A percentile compares a stretch with the other conserved stretches of the same genome.
Conservation (phyloP, 2,329 filamentous ascomycete genomes). For the Boeremia exigua region DNA sequence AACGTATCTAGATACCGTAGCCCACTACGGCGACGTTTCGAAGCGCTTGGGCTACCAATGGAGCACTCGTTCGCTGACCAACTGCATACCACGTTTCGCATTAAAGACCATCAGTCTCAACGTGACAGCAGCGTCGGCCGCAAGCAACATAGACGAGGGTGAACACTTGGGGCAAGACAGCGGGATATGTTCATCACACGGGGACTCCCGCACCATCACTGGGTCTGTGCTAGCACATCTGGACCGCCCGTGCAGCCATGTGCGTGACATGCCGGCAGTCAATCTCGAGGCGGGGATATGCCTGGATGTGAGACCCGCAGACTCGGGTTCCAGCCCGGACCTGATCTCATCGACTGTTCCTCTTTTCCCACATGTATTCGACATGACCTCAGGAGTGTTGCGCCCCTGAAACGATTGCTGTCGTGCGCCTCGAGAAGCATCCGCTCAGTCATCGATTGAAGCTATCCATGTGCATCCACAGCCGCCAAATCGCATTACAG, state of each 20-base stretch:
- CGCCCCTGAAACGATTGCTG: neutral
- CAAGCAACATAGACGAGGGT: neutral
- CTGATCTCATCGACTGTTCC: neutral
- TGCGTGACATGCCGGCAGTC: constrained; percentile 15
- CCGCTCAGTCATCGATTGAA: neutral
- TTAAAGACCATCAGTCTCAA: neutral
- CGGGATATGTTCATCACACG: neutral
- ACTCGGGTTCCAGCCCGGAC: neutral
- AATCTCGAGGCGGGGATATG: constrained; percentile 6
- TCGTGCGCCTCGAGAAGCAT: constrained; percentile 1
- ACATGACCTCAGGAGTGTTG: neutral
- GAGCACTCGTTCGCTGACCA: neutral
- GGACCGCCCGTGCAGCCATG: constrained; percentile 16
- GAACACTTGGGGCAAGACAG: neutral
- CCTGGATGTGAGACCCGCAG: constrained; percentile 3
- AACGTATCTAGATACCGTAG: neutral
- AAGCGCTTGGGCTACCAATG: neutral
- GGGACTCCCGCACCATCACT: constrained; percentile 9
- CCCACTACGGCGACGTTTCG: constrained; percentile 5
- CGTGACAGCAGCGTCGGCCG: neutral
- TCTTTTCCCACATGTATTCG: neutral
- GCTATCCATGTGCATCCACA: neutral
- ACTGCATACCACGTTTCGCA: constrained; percentile 9
- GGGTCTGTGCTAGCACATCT: constrained; percentile 2
- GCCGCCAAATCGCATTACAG: neutral